Conservation (phyloP, 1,139 yeast species). For the Blastobotrys buckinghamii region DNA sequence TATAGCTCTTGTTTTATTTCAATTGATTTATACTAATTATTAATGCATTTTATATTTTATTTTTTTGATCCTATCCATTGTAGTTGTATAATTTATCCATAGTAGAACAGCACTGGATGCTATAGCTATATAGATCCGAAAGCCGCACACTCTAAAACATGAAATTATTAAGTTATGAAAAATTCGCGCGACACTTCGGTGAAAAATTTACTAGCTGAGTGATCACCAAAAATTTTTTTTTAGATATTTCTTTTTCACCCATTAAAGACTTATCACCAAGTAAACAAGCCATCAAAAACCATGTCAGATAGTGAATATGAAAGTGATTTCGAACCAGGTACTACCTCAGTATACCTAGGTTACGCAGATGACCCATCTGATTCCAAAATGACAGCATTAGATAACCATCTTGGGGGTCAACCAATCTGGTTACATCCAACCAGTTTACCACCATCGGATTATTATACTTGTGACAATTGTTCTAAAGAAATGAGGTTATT, state of each 20-base stretch:
- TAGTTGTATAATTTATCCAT: neutral
- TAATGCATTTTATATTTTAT: neutral
- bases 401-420: slow-evolving; percentile 73
- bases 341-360: slow-evolving; percentile 59
- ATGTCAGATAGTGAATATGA: slow-evolving; percentile 18
- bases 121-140: no score
- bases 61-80: neutral
- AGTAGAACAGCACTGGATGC: no score
- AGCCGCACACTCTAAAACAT: no score
- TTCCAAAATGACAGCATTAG: slow-evolving; percentile 51
- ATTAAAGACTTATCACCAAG: slow-evolving; percentile 1
- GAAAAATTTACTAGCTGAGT: no score
- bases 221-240: slow-evolving; percentile 7
- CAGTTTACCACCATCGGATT: slow-evolving; percentile 49
- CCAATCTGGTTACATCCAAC: slow-evolving; percentile 57
- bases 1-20: no score
- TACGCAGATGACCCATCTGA: slow-evolving; percentile 32
- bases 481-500: slow-evolving; percentile 55
- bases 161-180: no score
- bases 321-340: slow-evolving; percentile 20
- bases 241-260: no score
- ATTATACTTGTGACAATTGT: slow-evolving; percentile 63
- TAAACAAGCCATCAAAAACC: neutral
- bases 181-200: no score
- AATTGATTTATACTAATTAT: no score